Conservation (phyloP, 208 protist genomes). For the Wallacemonas sp. region DNA sequence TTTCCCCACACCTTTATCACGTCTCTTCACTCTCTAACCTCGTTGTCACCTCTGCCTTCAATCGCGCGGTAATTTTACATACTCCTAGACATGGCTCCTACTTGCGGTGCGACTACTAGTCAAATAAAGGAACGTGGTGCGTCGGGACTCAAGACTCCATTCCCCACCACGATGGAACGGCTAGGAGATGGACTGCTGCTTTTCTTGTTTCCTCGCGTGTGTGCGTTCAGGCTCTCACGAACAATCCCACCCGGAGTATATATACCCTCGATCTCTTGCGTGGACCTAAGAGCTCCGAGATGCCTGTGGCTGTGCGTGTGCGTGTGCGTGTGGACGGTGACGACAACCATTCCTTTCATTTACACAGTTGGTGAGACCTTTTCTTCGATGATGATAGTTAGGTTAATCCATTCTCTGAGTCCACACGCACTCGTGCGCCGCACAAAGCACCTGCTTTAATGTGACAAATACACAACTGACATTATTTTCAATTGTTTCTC, state of each 20-base stretch:
- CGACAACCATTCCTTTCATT: slow-evolving; percentile 36
- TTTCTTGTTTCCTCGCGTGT: background rate
- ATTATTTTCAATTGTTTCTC: too few species aligned
- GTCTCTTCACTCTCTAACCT: too few species aligned
- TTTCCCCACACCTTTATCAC: too few species aligned
- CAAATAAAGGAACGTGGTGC: slow-evolving; percentile 14
- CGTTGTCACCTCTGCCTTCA: slow-evolving; percentile 6
- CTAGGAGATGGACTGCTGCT: slow-evolving; percentile 6
- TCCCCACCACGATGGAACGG: slow-evolving; percentile 16
- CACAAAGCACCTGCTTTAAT: background rate
- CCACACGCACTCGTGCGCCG: background rate
- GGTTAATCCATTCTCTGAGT: slow-evolving; percentile 59
- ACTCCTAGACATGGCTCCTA: too few species aligned
- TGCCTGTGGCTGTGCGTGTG: slow-evolving; percentile 4
- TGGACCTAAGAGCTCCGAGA: slow-evolving; percentile 69
- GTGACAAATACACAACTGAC: too few species aligned
- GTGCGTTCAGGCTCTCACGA: slow-evolving; percentile 37
- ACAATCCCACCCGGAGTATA: slow-evolving; percentile 76
- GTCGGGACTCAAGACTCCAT: slow-evolving; percentile 15
- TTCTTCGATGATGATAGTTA: slow-evolving; percentile 36
- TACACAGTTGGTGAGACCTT: slow-evolving; percentile 47
- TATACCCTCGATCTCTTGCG: slow-evolving; percentile 46
- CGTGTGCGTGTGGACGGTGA: background rate
- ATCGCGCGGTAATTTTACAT: too few species aligned
- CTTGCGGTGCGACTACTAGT: slow-evolving; percentile 3